phyloP scores from a whole-genome alignment of 345 rosid genomes.

The Acer saccharum region DNA sequence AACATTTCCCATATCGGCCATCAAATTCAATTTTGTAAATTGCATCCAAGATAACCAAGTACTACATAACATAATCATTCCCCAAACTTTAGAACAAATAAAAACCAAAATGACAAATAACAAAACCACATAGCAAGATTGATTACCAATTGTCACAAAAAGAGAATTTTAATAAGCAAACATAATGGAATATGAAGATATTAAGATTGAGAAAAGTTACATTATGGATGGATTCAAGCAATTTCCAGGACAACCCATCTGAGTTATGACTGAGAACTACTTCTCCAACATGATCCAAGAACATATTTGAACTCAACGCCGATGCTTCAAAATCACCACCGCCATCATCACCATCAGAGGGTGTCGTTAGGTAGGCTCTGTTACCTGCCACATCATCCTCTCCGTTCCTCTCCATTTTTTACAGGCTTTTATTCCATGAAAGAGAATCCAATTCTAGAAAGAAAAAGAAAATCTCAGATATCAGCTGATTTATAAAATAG shows the following conservation, averaged over 20 bases:
- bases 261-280: slow-evolving; percentile 53
- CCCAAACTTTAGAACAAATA: background rate
- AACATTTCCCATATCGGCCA: background rate
- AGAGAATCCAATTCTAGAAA: too few species aligned
- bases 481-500: too few species aligned
- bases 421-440: background rate
- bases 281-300: slow-evolving; percentile 72
- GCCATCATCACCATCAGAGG: slow-evolving; percentile 19
- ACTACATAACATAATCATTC: too few species aligned
- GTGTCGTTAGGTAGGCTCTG: slow-evolving; percentile 16
- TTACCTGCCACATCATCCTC: slow-evolving; percentile 17
- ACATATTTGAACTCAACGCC: slow-evolving; percentile 39
- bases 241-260: slow-evolving; percentile 80
- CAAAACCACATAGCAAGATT: background rate
- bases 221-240: slow-evolving; percentile 41
- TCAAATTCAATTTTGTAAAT: background rate
- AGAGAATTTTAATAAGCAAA: too few species aligned
- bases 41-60: background rate
- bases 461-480: too few species aligned
- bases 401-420: slow-evolving; percentile 26
- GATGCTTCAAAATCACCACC: slow-evolving; percentile 26
- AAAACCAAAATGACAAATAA: background rate
- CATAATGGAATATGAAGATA: background rate
- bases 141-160: background rate
- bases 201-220: slow-evolving; percentile 38